Evolutionary conservation across 768 basidiomycete species (phyloP).

Genomic region (Auriscalpium microsporum): DNA sequence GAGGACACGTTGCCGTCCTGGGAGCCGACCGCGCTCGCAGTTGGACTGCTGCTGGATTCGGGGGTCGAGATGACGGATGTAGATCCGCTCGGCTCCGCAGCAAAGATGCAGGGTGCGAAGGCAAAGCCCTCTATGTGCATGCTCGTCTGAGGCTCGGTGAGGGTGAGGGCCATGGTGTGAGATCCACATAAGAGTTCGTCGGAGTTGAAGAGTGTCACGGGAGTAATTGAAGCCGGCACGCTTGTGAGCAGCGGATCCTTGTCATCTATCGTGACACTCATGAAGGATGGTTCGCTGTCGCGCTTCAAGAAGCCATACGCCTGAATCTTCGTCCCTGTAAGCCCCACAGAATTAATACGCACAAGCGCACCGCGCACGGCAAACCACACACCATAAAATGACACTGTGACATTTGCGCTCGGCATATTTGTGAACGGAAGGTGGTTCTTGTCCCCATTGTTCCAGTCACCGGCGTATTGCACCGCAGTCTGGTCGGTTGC

Average conservation of each 20-base stretch:
- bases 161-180: neutral
- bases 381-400: neutral
- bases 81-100: neutral
- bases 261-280: neutral
- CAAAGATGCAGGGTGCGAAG: neutral
- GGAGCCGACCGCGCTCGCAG: neutral
- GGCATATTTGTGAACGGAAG: neutral
- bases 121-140: neutral
- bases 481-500: neutral
- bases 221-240: neutral
- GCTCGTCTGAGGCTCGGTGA: neutral
- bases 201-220: neutral
- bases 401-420: neutral
- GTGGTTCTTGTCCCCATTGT: neutral
- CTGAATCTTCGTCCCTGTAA: neutral
- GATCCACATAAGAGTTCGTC: neutral
- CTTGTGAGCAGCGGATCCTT: neutral
- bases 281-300: neutral
- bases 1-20: neutral
- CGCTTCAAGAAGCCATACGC: neutral
- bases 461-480: neutral
- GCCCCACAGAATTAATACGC: neutral
- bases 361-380: neutral
- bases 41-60: neutral
- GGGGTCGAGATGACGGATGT: neutral